phyloP scores from a whole-genome alignment of 148 eudicot species.

The Silene latifolia region DNA sequence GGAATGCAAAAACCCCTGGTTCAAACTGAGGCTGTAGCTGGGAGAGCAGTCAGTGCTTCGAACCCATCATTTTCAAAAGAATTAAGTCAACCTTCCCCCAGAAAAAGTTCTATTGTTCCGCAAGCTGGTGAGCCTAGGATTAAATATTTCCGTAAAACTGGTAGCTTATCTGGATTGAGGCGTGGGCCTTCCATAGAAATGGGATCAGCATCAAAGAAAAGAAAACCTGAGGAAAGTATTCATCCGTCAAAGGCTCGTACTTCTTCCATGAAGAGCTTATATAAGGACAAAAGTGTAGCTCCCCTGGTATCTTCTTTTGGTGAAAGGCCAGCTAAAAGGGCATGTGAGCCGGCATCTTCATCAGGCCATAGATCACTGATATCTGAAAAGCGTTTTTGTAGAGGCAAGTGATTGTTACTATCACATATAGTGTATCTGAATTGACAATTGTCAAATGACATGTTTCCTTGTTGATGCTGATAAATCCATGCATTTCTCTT shows the following conservation, averaged over 20 bases:
- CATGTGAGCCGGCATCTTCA: slow-evolving; percentile 12
- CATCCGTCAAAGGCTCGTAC: slow-evolving; percentile 6
- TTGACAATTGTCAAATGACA: slow-evolving; percentile 14
- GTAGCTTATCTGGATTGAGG: slow-evolving; percentile 27
- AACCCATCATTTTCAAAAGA: slow-evolving; percentile 22
- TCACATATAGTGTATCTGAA: slow-evolving; percentile 4
- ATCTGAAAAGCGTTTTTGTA: slow-evolving; percentile 6
- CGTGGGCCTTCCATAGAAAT: slow-evolving; percentile 18
- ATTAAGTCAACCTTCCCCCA: slow-evolving; percentile 6
- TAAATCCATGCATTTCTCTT: not conserved
- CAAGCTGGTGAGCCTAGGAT: slow-evolving; percentile 13
- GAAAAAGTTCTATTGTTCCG: slow-evolving; percentile 5
- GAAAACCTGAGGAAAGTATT: slow-evolving; percentile 19
- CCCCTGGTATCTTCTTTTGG: slow-evolving; percentile 20
- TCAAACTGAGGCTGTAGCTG: slow-evolving; percentile 6
- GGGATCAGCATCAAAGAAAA: slow-evolving; percentile 23
- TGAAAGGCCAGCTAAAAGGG: slow-evolving; percentile 17
- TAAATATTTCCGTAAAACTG: slow-evolving; percentile 21
- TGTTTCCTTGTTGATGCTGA: not conserved
- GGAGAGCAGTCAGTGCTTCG: slow-evolving; percentile 16
- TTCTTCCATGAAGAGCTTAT: slow-evolving; percentile 22
- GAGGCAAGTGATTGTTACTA: slow-evolving; percentile 30
- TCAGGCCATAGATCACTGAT: slow-evolving; percentile 25
- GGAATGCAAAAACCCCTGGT: slow-evolving; percentile 24
- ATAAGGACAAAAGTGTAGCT: slow-evolving; percentile 16